Base-by-base conservation (phyloP, 1,284 basidiomycete genomes). In the Ustilago loliicola region DNA sequence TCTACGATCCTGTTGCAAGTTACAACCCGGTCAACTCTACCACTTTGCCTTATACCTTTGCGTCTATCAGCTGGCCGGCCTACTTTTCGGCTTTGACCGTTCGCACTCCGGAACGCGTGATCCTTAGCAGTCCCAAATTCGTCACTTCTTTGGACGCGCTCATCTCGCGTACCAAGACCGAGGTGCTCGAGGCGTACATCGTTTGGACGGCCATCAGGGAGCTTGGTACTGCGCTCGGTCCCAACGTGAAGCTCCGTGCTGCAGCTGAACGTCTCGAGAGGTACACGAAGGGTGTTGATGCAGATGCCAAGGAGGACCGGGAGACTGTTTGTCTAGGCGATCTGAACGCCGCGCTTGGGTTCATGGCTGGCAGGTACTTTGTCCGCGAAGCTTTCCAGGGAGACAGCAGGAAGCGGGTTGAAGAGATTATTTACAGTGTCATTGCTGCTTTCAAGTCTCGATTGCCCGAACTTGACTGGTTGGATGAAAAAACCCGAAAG, bases 11-110 rank as follows among this genome's bases (percentile, higher is more conserved):
- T 0, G 88, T 94, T 62, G 92, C 89, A 53, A 93, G 94, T 0
- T 98, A 99, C 88, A 98, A 99, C 86, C 95, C 95, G 2, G 68
- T 88, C 90, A 64, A 93, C 61, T 89, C 96, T 58, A 91, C 91
- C n/a, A 88, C 89, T 9, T 88, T 91, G 4, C 88, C 80, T 27
- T 59, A 78, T 53, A 77, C 82, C 8, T 80, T 98, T 19, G 90
- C 92, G 1, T 91, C 94, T 83, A 90, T 98, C 79, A 89, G 93
- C 82, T 94, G 97, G 87, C 88, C 90, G 0, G 89, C 91, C 32
- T 98, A 97, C 87, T 92, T 98, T 72, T 90, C 94, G 1, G 89
- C 93, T 0, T 94, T 95, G 82, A 91, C 93, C 0, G 92, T 94
- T 17, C 63, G 66, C 3, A 62, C 47, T 17, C 77, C 76, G 1